A percentile compares a stretch with the other conserved stretches of the same genome.
Conservation (phyloP, 1,284 basidiomycete genomes). For the Pterulicium gracile region DNA sequence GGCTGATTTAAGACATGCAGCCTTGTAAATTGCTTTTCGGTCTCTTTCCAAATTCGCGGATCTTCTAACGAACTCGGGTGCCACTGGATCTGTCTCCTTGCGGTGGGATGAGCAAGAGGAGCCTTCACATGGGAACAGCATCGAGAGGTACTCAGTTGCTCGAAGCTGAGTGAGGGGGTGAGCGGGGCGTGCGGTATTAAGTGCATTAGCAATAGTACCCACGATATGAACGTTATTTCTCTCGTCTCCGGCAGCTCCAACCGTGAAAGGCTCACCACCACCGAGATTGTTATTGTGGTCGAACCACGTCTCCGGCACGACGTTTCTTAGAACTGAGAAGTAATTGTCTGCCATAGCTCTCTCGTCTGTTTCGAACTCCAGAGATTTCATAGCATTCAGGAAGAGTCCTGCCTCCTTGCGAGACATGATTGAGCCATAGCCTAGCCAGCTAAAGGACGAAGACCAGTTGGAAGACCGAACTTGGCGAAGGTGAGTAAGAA, state of each 20-base stretch:
- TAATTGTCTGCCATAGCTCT: constrained; percentile 64
- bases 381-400: constrained; percentile 30
- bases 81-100: too few species aligned
- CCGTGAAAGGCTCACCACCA: constrained; percentile 52
- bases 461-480: constrained; percentile 20
- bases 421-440: constrained; percentile 46
- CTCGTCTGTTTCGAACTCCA: constrained; percentile 38
- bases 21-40: constrained; percentile 16
- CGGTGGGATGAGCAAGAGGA: too few species aligned
- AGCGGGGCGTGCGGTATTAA: too few species aligned
- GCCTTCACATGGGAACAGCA: too few species aligned
- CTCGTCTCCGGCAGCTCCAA: constrained; percentile 43
- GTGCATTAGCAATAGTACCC: constrained; percentile 19
- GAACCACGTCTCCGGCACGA: constrained; percentile 42
- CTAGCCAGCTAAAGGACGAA: constrained; percentile 57
- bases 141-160: too few species aligned
- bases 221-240: constrained; percentile 52
- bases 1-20: constrained; percentile 32
- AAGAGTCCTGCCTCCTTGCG: constrained; percentile 35
- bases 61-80: background rate
- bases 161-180: too few species aligned
- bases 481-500: constrained; percentile 26
- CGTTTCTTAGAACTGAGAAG: constrained; percentile 47
- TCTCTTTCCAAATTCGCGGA: background rate
- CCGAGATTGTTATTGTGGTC: constrained; percentile 50